Conservation (phyloP, 495 filamentous ascomycete species). For the Thermochaetoides thermophila region DNA sequence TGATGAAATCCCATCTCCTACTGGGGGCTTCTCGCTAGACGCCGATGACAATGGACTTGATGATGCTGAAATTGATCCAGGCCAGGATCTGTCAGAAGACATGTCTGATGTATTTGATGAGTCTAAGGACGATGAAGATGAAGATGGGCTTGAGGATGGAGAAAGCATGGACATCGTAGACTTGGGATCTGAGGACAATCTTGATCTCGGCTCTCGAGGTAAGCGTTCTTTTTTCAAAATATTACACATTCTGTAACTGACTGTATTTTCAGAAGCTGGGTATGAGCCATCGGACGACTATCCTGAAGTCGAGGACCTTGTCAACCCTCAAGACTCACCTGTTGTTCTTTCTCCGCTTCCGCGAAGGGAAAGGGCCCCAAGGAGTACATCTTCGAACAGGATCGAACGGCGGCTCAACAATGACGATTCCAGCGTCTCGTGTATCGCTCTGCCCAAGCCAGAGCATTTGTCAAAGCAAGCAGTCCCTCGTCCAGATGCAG, state of each 20-base stretch:
- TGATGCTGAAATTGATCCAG: no score
- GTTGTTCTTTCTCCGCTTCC: not conserved
- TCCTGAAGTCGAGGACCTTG: not conserved
- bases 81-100: no score
- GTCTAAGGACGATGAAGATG: slow-evolving; percentile 11
- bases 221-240: not conserved
- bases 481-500: no score
- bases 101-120: slow-evolving; percentile 16
- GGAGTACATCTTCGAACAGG: no score
- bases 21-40: no score
- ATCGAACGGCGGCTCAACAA: not conserved
- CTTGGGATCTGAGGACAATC: not conserved
- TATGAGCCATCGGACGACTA: not conserved
- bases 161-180: slow-evolving; percentile 1
- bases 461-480: no score
- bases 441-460: no score
- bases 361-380: no score
- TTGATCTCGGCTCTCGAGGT: not conserved
- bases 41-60: no score
- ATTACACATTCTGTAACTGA: not conserved
- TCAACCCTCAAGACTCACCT: not conserved
- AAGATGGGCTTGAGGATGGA: not conserved
- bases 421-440: no score
- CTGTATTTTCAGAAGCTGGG: not conserved
- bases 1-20: no score